Percentiles rank a stretch among this genome's conserved stretches.
These are phyloP conservation scores for Acrocalymma vagum DNA, from an alignment of 2,329 filamentous ascomycete genomes.

Conservation along the genomic window DNA sequence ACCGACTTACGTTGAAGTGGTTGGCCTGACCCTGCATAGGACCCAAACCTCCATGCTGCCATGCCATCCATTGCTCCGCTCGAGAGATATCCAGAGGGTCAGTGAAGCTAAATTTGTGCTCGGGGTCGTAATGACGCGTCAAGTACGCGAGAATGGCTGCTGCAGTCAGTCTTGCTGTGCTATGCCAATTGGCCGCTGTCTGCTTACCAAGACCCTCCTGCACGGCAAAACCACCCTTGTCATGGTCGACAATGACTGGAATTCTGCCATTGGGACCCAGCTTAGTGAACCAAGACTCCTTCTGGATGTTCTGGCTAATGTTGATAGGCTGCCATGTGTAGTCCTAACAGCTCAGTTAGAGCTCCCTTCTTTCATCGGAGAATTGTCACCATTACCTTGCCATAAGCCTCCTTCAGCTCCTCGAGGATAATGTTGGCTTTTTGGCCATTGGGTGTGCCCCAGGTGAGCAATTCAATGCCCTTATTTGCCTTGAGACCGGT, in stretches of 20 bases:
- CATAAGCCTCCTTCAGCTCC: conserved; percentile 72
- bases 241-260: conserved; percentile 72
- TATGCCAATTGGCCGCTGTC: neutral
- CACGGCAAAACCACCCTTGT: conserved; percentile 65
- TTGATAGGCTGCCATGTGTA: conserved; percentile 69
- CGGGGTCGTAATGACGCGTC: conserved; percentile 56
- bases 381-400: conserved; percentile 31
- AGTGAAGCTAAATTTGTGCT: conserved; percentile 56
- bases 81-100: conserved; percentile 56
- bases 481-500: conserved; percentile 68
- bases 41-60: conserved; percentile 58
- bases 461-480: conserved; percentile 72
- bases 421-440: conserved; percentile 71
- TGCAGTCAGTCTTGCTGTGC: conserved; percentile 11
- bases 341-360: no score
- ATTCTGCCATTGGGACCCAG: conserved; percentile 72
- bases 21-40: conserved; percentile 54
- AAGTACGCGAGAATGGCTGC: conserved; percentile 55
- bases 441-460: conserved; percentile 57
- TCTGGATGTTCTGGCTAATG: conserved; percentile 69
- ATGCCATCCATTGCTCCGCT: conserved; percentile 70
- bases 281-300: conserved; percentile 72
- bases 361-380: no score
- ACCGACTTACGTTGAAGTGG: conserved; percentile 43
- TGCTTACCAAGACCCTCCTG: conserved; percentile 51